These are phyloP conservation scores for Sapria himalayana DNA, from an alignment of 345 rosid species.

Conservation along the genomic window DNA sequence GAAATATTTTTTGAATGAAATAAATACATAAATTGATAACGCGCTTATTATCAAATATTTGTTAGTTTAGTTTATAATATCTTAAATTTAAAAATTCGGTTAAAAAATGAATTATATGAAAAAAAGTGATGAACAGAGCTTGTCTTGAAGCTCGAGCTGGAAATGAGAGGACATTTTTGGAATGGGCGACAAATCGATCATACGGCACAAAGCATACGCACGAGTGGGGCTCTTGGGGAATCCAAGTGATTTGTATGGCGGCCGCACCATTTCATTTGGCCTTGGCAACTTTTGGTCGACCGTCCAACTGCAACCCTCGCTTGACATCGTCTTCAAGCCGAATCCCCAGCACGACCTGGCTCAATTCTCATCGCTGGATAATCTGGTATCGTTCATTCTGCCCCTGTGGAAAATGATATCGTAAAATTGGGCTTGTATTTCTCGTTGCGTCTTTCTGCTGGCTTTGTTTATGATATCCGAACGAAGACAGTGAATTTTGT, in stretches of 20 bases:
- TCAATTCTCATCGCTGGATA: conserved; percentile 41
- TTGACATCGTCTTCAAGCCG: conserved; percentile 39
- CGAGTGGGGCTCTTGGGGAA: conserved; percentile 53
- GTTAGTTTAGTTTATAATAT: too few species aligned
- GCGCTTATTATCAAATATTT: too few species aligned
- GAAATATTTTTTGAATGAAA: too few species aligned
- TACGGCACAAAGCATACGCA: conserved; percentile 41
- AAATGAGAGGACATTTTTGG: too few species aligned
- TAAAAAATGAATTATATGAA: too few species aligned
- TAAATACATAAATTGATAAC: too few species aligned
- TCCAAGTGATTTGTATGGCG: conserved; percentile 63
- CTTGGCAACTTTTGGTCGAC: conserved; percentile 61
- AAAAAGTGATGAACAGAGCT: too few species aligned
- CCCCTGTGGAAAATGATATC: neutral
- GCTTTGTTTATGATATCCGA: too few species aligned
- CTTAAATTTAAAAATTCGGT: too few species aligned
- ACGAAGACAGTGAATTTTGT: too few species aligned
- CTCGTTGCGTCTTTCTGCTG: neutral
- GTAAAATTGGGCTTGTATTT: neutral
- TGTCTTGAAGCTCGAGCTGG: too few species aligned
- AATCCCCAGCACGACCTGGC: conserved; percentile 68
- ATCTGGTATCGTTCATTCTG: conserved; percentile 21
- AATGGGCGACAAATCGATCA: conserved; percentile 5
- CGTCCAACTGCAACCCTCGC: conserved; percentile 44
- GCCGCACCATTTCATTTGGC: conserved; percentile 43